Evolutionary conservation across 2,329 filamentous ascomycete genomes (phyloP).

Genomic region (Macrophomina tecta): DNA sequence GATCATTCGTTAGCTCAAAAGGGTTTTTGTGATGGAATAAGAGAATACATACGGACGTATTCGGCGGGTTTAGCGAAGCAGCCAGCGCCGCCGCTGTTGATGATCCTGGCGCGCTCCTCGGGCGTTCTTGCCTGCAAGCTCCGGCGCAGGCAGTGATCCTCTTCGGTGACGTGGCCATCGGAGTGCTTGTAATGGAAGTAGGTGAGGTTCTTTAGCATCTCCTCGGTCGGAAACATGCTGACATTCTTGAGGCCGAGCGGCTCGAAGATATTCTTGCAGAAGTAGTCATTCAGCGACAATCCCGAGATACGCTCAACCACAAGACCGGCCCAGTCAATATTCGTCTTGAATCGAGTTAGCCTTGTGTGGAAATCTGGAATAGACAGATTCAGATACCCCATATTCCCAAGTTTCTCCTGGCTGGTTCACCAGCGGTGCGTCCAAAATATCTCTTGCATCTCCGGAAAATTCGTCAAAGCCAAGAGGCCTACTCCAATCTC

Average conservation of each 20-base stretch:
- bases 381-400: slow-evolving; percentile 37
- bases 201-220: slow-evolving; percentile 62
- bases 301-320: slow-evolving; percentile 54
- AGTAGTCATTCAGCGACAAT: slow-evolving; percentile 52
- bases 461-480: slow-evolving; percentile 66
- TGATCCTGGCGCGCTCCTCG: slow-evolving; percentile 52
- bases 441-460: slow-evolving; percentile 57
- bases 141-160: slow-evolving; percentile 59
- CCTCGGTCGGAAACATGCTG: slow-evolving; percentile 62
- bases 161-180: slow-evolving; percentile 45
- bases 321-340: slow-evolving; percentile 58
- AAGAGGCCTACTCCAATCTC: slow-evolving; percentile 52
- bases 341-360: slow-evolving; percentile 46
- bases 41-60: slow-evolving; percentile 58
- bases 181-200: slow-evolving; percentile 61
- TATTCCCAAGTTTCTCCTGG: slow-evolving; percentile 69
- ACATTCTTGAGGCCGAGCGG: slow-evolving; percentile 57
- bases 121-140: slow-evolving; percentile 54
- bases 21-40: neutral
- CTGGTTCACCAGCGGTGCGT: slow-evolving; percentile 64
- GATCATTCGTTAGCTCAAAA: neutral
- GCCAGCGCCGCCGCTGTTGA: slow-evolving; percentile 68
- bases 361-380: too few relatives aligned
- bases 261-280: slow-evolving; percentile 53
- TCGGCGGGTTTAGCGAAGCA: slow-evolving; percentile 65